A percentile compares a stretch with the other conserved stretches of the same genome.
Conservation (phyloP, 495 filamentous ascomycete genomes). For the Aspergillus sparsus region DNA sequence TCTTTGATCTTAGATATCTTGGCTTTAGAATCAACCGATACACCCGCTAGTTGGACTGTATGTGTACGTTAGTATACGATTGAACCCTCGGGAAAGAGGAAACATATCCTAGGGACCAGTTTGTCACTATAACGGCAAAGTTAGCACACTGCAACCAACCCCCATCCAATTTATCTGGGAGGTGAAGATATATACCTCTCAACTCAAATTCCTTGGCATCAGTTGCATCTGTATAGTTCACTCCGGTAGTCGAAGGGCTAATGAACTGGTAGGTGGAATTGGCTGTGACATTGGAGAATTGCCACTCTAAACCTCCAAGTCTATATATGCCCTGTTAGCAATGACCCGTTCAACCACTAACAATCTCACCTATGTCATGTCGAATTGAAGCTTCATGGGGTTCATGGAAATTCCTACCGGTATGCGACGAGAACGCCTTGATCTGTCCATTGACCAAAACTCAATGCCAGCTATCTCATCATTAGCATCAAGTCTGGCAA, state of each 20-base stretch:
- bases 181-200: conserved; percentile 29
- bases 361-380: background rate
- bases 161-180: background rate
- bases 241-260: conserved; percentile 28
- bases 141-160: conserved; percentile 3
- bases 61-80: conserved; percentile 7
- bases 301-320: conserved; percentile 64
- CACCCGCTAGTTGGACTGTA: conserved; percentile 57
- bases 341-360: background rate
- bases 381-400: background rate
- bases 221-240: conserved; percentile 21
- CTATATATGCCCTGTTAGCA: conserved; percentile 30
- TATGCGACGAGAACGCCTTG: conserved; percentile 61
- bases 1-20: conserved; percentile 53
- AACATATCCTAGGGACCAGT: conserved; percentile 63
- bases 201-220: conserved; percentile 35
- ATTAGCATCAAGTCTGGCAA: background rate
- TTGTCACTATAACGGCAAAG: conserved; percentile 52
- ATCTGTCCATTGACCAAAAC: conserved; percentile 59
- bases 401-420: conserved; percentile 23
- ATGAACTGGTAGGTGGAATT: conserved; percentile 62
- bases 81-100: background rate
- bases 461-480: conserved; percentile 50
- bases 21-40: conserved; percentile 54
- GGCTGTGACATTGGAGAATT: conserved; percentile 65